Evolutionary conservation across 2,329 filamentous ascomycete species (phyloP), one percentile per base, ranked within the genome.

Genomic region (Coniochaeta sp.): DNA sequence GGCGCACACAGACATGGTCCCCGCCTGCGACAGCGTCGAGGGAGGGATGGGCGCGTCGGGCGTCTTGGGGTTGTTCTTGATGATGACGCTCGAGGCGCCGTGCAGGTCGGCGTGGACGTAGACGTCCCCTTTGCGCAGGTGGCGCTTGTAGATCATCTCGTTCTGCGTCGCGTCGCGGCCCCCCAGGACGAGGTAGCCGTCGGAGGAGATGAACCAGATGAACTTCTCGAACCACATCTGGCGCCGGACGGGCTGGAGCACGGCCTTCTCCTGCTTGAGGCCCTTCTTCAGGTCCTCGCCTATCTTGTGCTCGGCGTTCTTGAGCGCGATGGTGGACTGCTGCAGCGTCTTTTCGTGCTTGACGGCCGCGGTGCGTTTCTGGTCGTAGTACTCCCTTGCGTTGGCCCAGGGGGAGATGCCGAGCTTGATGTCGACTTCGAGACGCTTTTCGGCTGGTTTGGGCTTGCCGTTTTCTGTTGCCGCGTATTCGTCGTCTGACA

Each of bases 161-260:
- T 87, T 91, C 65, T 99, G 94, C 60, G 89, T 86, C 1, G 85
- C 80, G 71, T 99, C 94, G 55, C 89, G 90, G 14, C 91, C 92
- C 42, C 85, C 92, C 14, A 99, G 78, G 1, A 97, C 88, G 6
- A 99, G 78, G 65, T 97, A 96, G 4, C 92, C 91, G 63, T 99
- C 94, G 0, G 91, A 95, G 1, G 91, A 96, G 59, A 97, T 81
- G 70, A 99, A 99, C 79, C 90, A 97, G 26, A 85, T 75, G 61
- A 96, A 99, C 68, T 99, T 99, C 63, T 99, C 94, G 59, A 96
- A 99, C 94, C 94, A 99, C 61, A 91, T 81, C 58, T 85, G 86
- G 62, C 85, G 87, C 52, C 94, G 82, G 8, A 96, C 86, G 0
- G 87, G 90, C 45, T 91, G 84, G 9, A 97, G 72, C 2, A 95